phyloP scores from a whole-genome alignment of 2,329 filamentous ascomycete genomes.

The Epichloe gansuensis region DNA sequence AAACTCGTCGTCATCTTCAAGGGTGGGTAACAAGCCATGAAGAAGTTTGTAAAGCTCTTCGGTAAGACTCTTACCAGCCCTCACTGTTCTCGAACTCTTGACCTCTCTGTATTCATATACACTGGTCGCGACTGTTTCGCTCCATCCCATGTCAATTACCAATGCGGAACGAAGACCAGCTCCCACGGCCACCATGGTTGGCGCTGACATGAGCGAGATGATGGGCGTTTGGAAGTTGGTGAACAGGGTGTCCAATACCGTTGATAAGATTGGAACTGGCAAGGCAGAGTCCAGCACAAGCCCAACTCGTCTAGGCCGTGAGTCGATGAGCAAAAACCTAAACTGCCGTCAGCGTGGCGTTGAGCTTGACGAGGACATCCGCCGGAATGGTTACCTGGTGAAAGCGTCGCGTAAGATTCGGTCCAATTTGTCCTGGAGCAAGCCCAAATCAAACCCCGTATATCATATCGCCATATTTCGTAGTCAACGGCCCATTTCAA shows the following conservation, averaged over 20 bases:
- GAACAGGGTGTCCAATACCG: slow-evolving; percentile 68
- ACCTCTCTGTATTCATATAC: slow-evolving; percentile 88
- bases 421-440: slow-evolving; percentile 81
- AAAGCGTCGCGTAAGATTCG: slow-evolving; percentile 70
- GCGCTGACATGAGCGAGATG: slow-evolving; percentile 67
- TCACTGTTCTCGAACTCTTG: slow-evolving; percentile 52
- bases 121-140: slow-evolving; percentile 73
- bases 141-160: slow-evolving; percentile 85
- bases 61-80: slow-evolving; percentile 62
- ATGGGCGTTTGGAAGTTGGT: slow-evolving; percentile 66
- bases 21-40: slow-evolving; percentile 18
- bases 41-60: slow-evolving; percentile 57
- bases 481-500: slow-evolving; percentile 49
- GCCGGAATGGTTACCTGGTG: slow-evolving; percentile 46
- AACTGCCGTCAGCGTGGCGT: background rate
- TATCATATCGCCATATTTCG: slow-evolving; percentile 70
- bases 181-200: slow-evolving; percentile 61
- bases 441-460: slow-evolving; percentile 61
- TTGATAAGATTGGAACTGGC: slow-evolving; percentile 66
- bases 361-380: background rate
- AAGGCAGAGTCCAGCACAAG: slow-evolving; percentile 67
- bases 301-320: slow-evolving; percentile 61
- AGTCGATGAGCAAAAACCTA: slow-evolving; percentile 57
- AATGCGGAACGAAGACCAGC: slow-evolving; percentile 79
- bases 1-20: slow-evolving; percentile 18